These are phyloP conservation scores for Zygoascus flipseniorum DNA, from an alignment of 805 yeast genomes.

Conservation along the genomic window DNA sequence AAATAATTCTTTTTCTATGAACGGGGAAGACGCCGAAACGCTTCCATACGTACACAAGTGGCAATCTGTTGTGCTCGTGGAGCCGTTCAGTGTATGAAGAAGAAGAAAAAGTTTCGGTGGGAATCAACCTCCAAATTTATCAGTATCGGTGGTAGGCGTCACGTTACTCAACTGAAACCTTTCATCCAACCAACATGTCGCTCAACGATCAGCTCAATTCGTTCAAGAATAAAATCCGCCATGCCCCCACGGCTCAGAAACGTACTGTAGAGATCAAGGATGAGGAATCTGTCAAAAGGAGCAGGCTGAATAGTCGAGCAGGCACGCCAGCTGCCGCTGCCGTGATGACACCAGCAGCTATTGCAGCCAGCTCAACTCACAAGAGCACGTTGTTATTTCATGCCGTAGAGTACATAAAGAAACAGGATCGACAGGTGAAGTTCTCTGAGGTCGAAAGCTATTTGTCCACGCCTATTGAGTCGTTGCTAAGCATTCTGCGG, in stretches of 20 bases:
- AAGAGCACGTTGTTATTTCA: conserved; percentile 79
- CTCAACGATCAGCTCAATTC: conserved; percentile 54
- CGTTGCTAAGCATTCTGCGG: conserved; percentile 61
- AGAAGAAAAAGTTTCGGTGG: background rate
- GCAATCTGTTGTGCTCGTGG: background rate
- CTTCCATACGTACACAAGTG: background rate
- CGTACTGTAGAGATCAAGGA: conserved; percentile 13
- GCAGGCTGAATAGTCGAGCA: background rate
- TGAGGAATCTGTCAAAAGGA: conserved; percentile 8
- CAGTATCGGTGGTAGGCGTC: background rate
- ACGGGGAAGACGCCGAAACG: background rate
- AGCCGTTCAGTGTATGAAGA: background rate
- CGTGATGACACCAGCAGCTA: conserved; percentile 29
- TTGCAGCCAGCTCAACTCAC: conserved; percentile 42
- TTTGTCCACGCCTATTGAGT: conserved; percentile 52
- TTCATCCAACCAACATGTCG: conserved; percentile 16
- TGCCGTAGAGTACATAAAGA: conserved; percentile 84
- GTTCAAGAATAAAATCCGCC: conserved; percentile 51
- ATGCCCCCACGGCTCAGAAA: conserved; percentile 36
- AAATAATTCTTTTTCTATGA: background rate
- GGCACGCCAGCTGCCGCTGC: background rate
- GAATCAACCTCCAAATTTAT: background rate
- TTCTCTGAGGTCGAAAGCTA: conserved; percentile 59
- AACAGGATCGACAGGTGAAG: conserved; percentile 57
- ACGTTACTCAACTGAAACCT: background rate